A percentile compares a stretch with the other conserved stretches of the same genome.
phyloP scores from a whole-genome alignment of 2,329 filamentous ascomycete species.

The Penicillium sp. region DNA sequence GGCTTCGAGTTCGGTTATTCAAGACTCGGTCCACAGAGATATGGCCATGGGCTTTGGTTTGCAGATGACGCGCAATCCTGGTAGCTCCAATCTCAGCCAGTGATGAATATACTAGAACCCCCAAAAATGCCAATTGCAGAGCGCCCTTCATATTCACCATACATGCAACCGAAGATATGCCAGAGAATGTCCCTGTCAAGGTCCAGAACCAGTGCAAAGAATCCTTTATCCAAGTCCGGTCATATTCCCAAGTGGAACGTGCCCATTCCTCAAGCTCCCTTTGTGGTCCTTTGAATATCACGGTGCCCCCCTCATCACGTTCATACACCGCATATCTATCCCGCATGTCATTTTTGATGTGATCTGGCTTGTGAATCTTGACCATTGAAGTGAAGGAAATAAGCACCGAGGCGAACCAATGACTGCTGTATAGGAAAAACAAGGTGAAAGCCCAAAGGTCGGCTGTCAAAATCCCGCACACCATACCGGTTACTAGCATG shows the following conservation, averaged over 20 bases:
- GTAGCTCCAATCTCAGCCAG: neutral
- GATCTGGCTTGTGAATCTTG: constrained; percentile 15
- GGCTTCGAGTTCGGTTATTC: neutral
- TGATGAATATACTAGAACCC: constrained; percentile 22
- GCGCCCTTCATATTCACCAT: constrained; percentile 38
- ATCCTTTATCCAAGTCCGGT: constrained; percentile 15
- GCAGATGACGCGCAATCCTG: neutral
- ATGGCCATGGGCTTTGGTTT: neutral
- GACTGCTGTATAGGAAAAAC: constrained; percentile 31
- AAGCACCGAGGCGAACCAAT: constrained; percentile 30
- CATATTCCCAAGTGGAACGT: constrained; percentile 33
- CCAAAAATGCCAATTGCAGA: constrained; percentile 34
- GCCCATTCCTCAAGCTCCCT: constrained; percentile 32
- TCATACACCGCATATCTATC: constrained; percentile 33
- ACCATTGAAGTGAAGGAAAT: constrained; percentile 29
- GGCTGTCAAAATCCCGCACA: constrained; percentile 27
- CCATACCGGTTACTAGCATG: constrained; percentile 26
- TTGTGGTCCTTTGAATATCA: constrained; percentile 35
- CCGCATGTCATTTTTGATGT: constrained; percentile 1
- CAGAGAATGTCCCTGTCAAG: constrained; percentile 28
- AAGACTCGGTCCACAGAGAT: neutral
- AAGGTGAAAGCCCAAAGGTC: constrained; percentile 34
- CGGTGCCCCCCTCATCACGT: constrained; percentile 33
- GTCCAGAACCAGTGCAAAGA: constrained; percentile 34
- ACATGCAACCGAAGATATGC: constrained; percentile 33